A percentile compares a stretch with the other conserved stretches of the same genome.
Conservation (phyloP, 768 basidiomycete species). For the Phlegmacium glaucopus region DNA sequence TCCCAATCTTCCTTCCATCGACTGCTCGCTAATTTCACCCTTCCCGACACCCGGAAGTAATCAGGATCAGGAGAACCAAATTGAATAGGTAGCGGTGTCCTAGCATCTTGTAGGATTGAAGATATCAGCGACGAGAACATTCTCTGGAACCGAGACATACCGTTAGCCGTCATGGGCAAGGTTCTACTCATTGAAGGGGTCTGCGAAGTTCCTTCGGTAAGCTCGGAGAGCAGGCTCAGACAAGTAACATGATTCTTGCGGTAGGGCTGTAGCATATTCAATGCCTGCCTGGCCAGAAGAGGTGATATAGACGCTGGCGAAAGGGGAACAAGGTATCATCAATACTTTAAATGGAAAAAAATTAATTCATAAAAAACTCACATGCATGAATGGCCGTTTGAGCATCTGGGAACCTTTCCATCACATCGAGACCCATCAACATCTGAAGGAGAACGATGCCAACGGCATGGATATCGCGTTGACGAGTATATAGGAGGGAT, state of each 20-base stretch:
- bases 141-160: constrained; percentile 9
- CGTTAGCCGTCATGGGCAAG: constrained; percentile 24
- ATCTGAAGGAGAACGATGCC: constrained; percentile 83
- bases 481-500: constrained; percentile 66
- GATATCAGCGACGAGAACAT: not conserved
- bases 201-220: constrained; percentile 41
- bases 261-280: constrained; percentile 57
- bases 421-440: constrained; percentile 75
- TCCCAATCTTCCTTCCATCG: constrained; percentile 91
- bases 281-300: constrained; percentile 45
- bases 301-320: constrained; percentile 50
- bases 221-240: constrained; percentile 52
- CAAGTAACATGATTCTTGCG: constrained; percentile 60
- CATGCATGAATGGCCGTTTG: constrained; percentile 21
- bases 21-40: constrained; percentile 58
- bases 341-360: not conserved
- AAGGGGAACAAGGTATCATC: not conserved
- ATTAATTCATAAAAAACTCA: constrained; percentile 65
- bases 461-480: constrained; percentile 79
- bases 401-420: constrained; percentile 57
- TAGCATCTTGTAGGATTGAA: constrained; percentile 32
- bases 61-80: constrained; percentile 63
- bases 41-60: constrained; percentile 45
- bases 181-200: constrained; percentile 22
- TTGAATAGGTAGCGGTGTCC: constrained; percentile 44